Conservation (phyloP, 2,329 filamentous ascomycete genomes). For the Hymenotorrendiella dingleyae region DNA sequence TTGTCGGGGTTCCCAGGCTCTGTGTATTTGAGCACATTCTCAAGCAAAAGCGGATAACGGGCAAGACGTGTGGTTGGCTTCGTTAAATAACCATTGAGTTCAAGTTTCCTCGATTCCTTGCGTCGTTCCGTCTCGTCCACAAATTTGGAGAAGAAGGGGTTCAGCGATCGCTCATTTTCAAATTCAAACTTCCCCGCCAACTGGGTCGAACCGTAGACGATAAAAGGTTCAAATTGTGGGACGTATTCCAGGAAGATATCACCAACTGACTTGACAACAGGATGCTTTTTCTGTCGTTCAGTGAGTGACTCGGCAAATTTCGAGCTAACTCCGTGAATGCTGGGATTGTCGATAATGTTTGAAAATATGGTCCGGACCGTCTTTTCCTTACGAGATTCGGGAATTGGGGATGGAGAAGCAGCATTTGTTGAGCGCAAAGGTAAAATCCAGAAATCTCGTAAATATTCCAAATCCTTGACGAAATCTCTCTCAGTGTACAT, state of each 20-base stretch:
- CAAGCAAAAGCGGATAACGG: conserved; percentile 84
- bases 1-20: conserved; percentile 85
- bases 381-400: conserved; percentile 77
- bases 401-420: conserved; percentile 69
- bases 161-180: conserved; percentile 87
- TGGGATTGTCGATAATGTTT: conserved; percentile 79
- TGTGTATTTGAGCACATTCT: conserved; percentile 88
- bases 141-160: conserved; percentile 79
- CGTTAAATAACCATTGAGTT: conserved; percentile 94
- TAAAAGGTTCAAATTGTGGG: conserved; percentile 90
- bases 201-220: conserved; percentile 92
- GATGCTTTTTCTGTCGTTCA: conserved; percentile 80
- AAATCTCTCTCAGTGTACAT: conserved; percentile 99
- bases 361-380: conserved; percentile 94
- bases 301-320: conserved; percentile 84
- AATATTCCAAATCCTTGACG: conserved; percentile 95
- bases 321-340: conserved; percentile 85
- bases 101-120: conserved; percentile 93
- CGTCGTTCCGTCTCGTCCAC: conserved; percentile 94
- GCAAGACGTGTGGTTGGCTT: conserved; percentile 95
- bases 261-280: conserved; percentile 82
- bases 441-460: conserved; percentile 97
- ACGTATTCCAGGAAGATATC: conserved; percentile 93
- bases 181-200: conserved; percentile 97
- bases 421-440: conserved; percentile 71